Percentiles rank a stretch among this genome's conserved stretches.
These are phyloP conservation scores for Podaxis carcinomalis DNA, from an alignment of 768 basidiomycete species.

Conservation along the genomic window DNA sequence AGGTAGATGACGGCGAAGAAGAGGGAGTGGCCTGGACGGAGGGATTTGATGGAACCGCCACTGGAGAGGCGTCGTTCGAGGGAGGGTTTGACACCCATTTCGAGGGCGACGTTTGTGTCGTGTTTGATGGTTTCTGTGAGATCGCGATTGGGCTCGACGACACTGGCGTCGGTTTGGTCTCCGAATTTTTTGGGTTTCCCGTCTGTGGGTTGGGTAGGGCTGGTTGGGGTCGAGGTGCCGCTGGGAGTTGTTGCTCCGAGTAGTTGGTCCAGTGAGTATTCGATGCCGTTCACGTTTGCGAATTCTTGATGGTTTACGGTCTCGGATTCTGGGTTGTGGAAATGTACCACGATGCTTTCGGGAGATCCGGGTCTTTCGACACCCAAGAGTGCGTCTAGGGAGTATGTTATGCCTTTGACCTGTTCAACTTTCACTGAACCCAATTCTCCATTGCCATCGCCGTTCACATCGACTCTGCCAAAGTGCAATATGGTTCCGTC, in stretches of 20 bases:
- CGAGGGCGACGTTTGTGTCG: constrained; percentile 66
- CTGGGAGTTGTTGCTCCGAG: constrained; percentile 49
- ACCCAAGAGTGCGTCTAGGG: constrained; percentile 89
- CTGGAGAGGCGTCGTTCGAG: constrained; percentile 24
- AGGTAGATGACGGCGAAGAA: constrained; percentile 97
- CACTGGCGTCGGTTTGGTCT: constrained; percentile 70
- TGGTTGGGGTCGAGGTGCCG: constrained; percentile 7
- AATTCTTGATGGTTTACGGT: constrained; percentile 85
- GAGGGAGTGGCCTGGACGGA: constrained; percentile 75
- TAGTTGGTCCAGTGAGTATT: constrained; percentile 89
- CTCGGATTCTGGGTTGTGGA: constrained; percentile 42
- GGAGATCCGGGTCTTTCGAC: constrained; percentile 51
- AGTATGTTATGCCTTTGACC: constrained; percentile 97
- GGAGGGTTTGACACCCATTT: constrained; percentile 52
- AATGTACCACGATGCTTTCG: constrained; percentile 32
- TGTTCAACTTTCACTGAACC: constrained; percentile 64
- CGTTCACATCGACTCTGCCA: constrained; percentile 69
- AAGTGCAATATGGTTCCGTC: constrained; percentile 93
- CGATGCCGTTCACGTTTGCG: constrained; percentile 95
- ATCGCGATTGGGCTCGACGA: constrained; percentile 50
- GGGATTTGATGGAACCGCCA: constrained; percentile 37
- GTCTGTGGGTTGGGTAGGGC: constrained; percentile 29
- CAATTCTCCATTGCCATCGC: constrained; percentile 21
- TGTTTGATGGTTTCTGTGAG: constrained; percentile 57
- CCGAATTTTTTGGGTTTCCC: constrained; percentile 54